A percentile compares a stretch with the other conserved stretches of the same genome.
Evolutionary conservation across 208 protist species (phyloP).

Genomic region (Acanthamoeba polyphaga): DNA sequence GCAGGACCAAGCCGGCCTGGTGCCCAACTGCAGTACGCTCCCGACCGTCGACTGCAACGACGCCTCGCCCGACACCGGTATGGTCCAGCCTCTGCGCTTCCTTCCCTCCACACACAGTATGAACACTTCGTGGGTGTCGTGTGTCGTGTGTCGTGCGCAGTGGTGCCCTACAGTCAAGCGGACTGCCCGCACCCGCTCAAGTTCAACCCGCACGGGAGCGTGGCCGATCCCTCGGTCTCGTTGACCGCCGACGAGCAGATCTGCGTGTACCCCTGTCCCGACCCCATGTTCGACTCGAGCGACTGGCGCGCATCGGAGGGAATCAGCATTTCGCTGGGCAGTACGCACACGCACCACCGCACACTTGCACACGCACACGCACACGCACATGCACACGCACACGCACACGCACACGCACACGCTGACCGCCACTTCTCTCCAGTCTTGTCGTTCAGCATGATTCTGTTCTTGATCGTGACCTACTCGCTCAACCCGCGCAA

Average conservation of each 20-base stretch:
- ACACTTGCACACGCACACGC: too few species aligned
- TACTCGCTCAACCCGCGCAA: conserved; percentile 2
- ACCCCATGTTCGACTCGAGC: not conserved
- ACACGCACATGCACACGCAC: too few species aligned
- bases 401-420: not conserved
- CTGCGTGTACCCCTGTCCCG: conserved; percentile 5
- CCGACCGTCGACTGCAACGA: not conserved
- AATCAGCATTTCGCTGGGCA: not conserved
- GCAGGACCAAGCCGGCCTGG: not conserved
- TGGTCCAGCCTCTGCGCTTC: not conserved
- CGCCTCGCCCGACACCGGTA: not conserved
- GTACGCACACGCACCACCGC: not conserved
- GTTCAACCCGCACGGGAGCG: conserved; percentile 6
- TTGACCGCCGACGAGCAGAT: conserved; percentile 10
- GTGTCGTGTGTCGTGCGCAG: not conserved
- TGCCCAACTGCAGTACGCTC: not conserved
- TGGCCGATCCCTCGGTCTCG: not conserved
- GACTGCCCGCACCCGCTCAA: conserved; percentile 52
- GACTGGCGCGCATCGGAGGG: conserved; percentile 2
- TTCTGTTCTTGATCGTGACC: not conserved
- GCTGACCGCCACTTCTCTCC: not conserved
- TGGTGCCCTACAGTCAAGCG: conserved; percentile 9
- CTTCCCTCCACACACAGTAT: not conserved
- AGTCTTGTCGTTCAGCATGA: not conserved
- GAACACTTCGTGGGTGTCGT: not conserved